Conservation (phyloP, 1,284 basidiomycete genomes). For the Ustilago nuda region DNA sequence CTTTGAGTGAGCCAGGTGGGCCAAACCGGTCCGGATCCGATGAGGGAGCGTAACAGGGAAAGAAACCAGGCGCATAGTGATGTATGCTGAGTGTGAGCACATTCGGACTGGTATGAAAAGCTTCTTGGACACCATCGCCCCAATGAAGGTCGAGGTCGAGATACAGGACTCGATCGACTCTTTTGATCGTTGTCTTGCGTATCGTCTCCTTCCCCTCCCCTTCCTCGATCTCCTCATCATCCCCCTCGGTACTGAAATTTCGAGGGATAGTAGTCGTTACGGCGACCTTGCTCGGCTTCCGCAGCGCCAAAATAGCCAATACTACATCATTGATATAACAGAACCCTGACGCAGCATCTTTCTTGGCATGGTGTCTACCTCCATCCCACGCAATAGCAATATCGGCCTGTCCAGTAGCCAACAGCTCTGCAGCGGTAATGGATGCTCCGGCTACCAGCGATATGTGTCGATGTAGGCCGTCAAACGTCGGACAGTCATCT, state of each 20-base stretch:
- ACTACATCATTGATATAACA: constrained; percentile 93
- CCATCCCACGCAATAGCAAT: constrained; percentile 86
- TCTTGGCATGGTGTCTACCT: constrained; percentile 71
- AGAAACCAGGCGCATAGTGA: constrained; percentile 83
- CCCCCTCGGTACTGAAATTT: not conserved
- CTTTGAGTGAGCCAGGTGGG: constrained; percentile 37
- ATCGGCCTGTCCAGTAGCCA: constrained; percentile 74
- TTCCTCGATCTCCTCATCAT: not conserved
- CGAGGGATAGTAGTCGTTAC: constrained; percentile 14
- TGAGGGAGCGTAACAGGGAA: constrained; percentile 73
- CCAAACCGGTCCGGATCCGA: constrained; percentile 33
- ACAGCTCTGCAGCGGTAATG: constrained; percentile 77
- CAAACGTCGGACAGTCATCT: constrained; percentile 85
- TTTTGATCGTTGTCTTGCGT: constrained; percentile 35
- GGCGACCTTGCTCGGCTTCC: constrained; percentile 29
- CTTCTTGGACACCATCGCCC: constrained; percentile 79
- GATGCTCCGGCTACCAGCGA: constrained; percentile 81
- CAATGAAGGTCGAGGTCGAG: constrained; percentile 92
- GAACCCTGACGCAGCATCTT: constrained; percentile 74
- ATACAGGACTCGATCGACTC: constrained; percentile 72
- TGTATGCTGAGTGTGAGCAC: constrained; percentile 81
- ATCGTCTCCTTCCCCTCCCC: constrained; percentile 7
- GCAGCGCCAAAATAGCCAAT: constrained; percentile 72
- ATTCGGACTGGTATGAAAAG: constrained; percentile 70
- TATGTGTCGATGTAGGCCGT: constrained; percentile 78